Conservation (phyloP, 352 stramenopile genomes). For the Globisporangium echinulatum region DNA sequence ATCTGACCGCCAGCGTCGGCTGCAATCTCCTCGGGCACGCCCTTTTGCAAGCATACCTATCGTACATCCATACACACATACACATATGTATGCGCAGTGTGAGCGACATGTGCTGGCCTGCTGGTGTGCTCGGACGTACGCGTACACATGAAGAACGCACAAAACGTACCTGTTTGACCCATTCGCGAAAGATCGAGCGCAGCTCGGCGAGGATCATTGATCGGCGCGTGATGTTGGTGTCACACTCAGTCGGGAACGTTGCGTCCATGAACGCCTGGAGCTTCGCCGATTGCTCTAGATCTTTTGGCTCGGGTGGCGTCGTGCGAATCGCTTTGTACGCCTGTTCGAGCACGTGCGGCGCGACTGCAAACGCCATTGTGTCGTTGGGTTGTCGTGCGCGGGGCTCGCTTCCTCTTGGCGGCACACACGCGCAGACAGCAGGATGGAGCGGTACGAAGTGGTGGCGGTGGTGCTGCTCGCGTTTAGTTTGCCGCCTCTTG, state of each 20-base stretch:
- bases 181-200: constrained; percentile 77
- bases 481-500: too few species aligned
- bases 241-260: constrained; percentile 69
- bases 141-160: background rate
- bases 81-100: background rate
- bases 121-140: background rate
- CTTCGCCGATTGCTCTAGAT: constrained; percentile 78
- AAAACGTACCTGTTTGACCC: constrained; percentile 59
- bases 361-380: constrained; percentile 57
- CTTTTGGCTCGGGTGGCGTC: constrained; percentile 74
- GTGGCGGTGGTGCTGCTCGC: background rate
- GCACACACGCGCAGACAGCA: too few species aligned
- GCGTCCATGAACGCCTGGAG: constrained; percentile 78
- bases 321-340: constrained; percentile 87
- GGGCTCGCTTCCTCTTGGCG: background rate
- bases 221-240: constrained; percentile 78
- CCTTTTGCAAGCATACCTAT: constrained; percentile 72
- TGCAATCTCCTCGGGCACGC: constrained; percentile 81
- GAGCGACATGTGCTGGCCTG: background rate
- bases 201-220: constrained; percentile 83
- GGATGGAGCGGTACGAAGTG: too few species aligned
- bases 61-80: background rate
- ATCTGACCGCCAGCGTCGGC: constrained; percentile 84
- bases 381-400: background rate
- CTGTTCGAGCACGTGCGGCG: constrained; percentile 75